A percentile compares a stretch with the other conserved stretches of the same genome.
Evolutionary conservation across 768 basidiomycete species (phyloP).

Genomic region (Russula olivacea): DNA sequence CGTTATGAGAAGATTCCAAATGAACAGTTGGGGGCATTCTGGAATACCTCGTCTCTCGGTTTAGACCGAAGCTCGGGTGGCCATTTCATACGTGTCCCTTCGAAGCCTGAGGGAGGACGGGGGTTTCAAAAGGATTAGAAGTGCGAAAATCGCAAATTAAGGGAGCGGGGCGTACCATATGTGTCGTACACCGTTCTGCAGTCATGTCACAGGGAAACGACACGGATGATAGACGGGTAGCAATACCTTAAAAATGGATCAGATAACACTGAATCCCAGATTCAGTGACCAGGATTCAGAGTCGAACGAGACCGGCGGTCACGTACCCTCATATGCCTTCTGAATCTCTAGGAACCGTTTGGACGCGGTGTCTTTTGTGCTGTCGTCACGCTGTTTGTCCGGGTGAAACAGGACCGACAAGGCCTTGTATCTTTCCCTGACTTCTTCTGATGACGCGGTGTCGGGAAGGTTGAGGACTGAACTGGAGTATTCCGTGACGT

Average conservation of each 20-base stretch:
- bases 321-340: slow-evolving; percentile 71
- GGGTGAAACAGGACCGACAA: slow-evolving; percentile 80
- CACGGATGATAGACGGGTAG: slow-evolving; percentile 26
- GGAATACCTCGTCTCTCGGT: slow-evolving; percentile 44
- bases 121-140: background rate
- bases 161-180: slow-evolving; percentile 16
- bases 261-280: slow-evolving; percentile 20
- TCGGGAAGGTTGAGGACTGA: slow-evolving; percentile 65
- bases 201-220: slow-evolving; percentile 1
- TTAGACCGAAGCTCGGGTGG: slow-evolving; percentile 40
- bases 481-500: slow-evolving; percentile 32
- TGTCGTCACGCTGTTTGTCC: slow-evolving; percentile 66
- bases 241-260: slow-evolving; percentile 25
- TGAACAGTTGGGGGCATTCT: background rate
- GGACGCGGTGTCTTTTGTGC: slow-evolving; percentile 52
- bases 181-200: slow-evolving; percentile 25
- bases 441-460: slow-evolving; percentile 58
- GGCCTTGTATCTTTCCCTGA: slow-evolving; percentile 65
- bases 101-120: slow-evolving; percentile 29
- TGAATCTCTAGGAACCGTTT: slow-evolving; percentile 70
- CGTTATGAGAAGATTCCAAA: background rate
- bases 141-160: background rate
- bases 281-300: slow-evolving; percentile 3
- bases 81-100: slow-evolving; percentile 42
- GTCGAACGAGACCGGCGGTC: slow-evolving; percentile 17